Base-by-base conservation (phyloP, 2,329 filamentous ascomycete species). In the Microdochium paspali region DNA sequence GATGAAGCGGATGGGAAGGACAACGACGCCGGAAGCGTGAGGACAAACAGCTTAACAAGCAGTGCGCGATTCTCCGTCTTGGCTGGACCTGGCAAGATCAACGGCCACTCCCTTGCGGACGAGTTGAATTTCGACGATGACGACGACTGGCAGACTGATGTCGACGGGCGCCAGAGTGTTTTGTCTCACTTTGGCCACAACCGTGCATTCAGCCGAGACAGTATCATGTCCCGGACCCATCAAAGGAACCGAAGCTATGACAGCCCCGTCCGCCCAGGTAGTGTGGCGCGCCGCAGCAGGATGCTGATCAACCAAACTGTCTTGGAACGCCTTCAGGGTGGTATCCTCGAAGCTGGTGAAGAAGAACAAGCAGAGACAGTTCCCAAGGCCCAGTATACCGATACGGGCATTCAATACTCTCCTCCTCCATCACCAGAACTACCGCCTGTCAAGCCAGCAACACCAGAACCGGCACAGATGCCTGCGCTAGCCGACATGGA, bases 91-190 rank as follows among this genome's bases (percentile, higher is more conserved):
- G 66, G 70, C 20, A 84, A 83, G 59, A 59, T 69, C 3, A 82
- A 80, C 56, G 86, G 85, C 1, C 66, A 89, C 50, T 95, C 85
- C 52, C 73, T 98, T 35, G 93, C 93, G 1, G 90, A 97, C 56
- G 93, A 98, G 67, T 76, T 98, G 47, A 84, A 87, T 51, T 86
- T 95, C 51, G 87, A 90, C 49, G 85, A 87, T 51, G 87, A 91
- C 48, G 87, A 90, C 26, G 74, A 79, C 40, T 77, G 80, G 47
- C 71, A 86, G 52, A 84, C 85, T 30, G 83, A 90, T 52, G 77
- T 84, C 42, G 85, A 88, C 45, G 82, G 83, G 2, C 79, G 82
- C 31, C 77, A 83, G 48, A 85, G 79, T 51, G 71, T 73, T 15
- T 57, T 82, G 44, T 83, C 80, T 2, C 66, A 68, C 48, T 58